Base-by-base conservation (phyloP, 2,329 filamentous ascomycete genomes). In the Beauveria varroae region DNA sequence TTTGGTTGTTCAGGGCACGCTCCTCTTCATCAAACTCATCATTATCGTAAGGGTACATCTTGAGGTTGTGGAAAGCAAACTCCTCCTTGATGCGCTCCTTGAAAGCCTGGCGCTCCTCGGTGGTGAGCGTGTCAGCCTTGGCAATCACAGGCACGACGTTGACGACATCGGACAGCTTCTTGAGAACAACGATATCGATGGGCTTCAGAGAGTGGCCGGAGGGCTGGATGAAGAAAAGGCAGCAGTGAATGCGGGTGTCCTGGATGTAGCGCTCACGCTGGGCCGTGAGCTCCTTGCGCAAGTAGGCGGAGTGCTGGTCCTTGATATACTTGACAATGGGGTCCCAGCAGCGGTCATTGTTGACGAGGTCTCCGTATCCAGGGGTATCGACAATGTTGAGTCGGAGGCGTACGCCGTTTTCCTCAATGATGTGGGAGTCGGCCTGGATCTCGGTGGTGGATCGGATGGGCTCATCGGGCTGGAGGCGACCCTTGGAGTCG, bases 321-420 rank as follows among this genome's bases (percentile, higher is more conserved):
- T 99, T 99, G 85, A 99, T 99, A 81, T 99, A 99, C 84, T 99
- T 99, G 84, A 99, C 93, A 76, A 99, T 99, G 66, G 95, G 95
- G 75, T 99, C 95, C 95, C 95, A 99, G 87, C 95, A 99, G 84
- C 95, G 90, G 81, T 99, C 95, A 78, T 99, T 99, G 86, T 99
- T 99, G 78, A 99, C 95, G 74, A 97, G 86, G 73, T 99, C 95
- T 73, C 95, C 95, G 73, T 99, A 99, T 67, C 95, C 95, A 66
- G 95, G 95, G 66, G 95, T 99, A 76, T 99, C 95, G 72, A 99
- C 95, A 73, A 99, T 99, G 86, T 98, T 99, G 73, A 99, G 84
- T 71, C 95, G 86, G 72, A 99, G 87, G 74, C 95, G 93, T 69
- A 99, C 95, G 69, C 95, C 95, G 75, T 99, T 99, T 82, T 99